phyloP scores from a whole-genome alignment of 805 yeast genomes.

The Ogataea haglerorum region DNA sequence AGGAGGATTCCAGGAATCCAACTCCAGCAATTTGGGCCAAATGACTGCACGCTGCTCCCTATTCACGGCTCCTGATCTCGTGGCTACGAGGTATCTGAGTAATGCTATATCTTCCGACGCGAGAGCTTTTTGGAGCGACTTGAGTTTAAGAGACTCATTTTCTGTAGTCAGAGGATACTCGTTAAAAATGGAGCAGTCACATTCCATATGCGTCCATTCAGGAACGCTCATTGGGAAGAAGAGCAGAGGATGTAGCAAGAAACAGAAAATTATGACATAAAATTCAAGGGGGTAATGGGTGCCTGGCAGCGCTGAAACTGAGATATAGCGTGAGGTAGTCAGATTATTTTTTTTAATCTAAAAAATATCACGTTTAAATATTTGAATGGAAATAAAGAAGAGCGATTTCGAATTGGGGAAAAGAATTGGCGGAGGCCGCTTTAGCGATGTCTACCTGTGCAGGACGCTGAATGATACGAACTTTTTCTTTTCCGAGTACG shows the following conservation, averaged over 20 bases:
- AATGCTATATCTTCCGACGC: conserved; percentile 28
- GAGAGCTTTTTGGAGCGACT: conserved; percentile 37
- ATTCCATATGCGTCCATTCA: conserved; percentile 53
- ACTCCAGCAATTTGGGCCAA: conserved; percentile 51
- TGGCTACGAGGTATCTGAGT: conserved; percentile 36
- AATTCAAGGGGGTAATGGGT: background rate
- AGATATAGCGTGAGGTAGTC: background rate
- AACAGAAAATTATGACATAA: background rate
- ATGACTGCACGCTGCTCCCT: conserved; percentile 38
- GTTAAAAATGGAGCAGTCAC: conserved; percentile 43
- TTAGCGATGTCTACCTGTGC: conserved; percentile 37
- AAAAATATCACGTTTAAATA: background rate
- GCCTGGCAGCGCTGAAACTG: background rate
- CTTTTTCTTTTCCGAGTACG: conserved; percentile 27
- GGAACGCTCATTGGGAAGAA: conserved; percentile 12
- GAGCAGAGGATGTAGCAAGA: background rate
- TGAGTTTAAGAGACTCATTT: conserved; percentile 35
- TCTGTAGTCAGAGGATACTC: conserved; percentile 41
- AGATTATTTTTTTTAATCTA: background rate
- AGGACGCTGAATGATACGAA: background rate
- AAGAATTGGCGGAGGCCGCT: conserved; percentile 41
- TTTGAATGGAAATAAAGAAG: conserved; percentile 12
- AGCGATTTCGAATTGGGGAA: conserved; percentile 18
- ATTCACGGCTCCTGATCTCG: conserved; percentile 47
- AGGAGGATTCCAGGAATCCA: conserved; percentile 17